These are phyloP conservation scores for Sophora flavescens DNA, from an alignment of 306 rosid genomes.

Conservation along the genomic window DNA sequence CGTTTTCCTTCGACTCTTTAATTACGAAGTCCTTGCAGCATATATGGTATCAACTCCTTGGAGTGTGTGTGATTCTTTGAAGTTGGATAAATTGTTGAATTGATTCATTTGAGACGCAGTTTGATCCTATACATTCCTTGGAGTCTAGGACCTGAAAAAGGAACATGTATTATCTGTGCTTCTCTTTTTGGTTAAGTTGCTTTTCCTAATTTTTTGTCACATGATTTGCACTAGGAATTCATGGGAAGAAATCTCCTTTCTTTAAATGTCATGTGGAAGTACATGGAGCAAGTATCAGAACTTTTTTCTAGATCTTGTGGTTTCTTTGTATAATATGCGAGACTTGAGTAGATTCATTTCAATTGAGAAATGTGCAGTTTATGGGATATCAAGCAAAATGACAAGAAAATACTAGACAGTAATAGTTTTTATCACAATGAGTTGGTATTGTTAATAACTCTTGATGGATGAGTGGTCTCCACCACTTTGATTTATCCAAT, in stretches of 20 bases:
- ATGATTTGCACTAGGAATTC: conserved; percentile 71
- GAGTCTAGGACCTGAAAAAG: conserved; percentile 1
- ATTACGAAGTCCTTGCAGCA: too few species aligned
- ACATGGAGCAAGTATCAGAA: conserved; percentile 84
- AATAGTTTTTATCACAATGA: neutral
- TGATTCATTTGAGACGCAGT: neutral
- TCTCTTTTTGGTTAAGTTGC: neutral
- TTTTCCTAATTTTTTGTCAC: conserved; percentile 26
- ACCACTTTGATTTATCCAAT: too few species aligned
- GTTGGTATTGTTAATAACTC: too few species aligned
- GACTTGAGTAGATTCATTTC: conserved; percentile 18
- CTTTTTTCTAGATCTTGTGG: conserved; percentile 7
- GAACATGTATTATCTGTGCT: too few species aligned
- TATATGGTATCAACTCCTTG: too few species aligned
- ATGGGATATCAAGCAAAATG: neutral
- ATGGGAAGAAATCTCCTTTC: conserved; percentile 96
- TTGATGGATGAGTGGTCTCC: too few species aligned
- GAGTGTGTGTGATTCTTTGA: too few species aligned
- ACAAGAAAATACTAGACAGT: neutral
- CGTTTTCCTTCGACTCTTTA: too few species aligned
- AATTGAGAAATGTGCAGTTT: conserved; percentile 2
- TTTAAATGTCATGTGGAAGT: conserved; percentile 98
- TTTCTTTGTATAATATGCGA: neutral
- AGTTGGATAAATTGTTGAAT: conserved; percentile 13
- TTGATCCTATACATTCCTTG: neutral